These are phyloP conservation scores for Thamnidium elegans DNA, from an alignment of 192 early-diverging fungal genomes.

Conservation along the genomic window DNA sequence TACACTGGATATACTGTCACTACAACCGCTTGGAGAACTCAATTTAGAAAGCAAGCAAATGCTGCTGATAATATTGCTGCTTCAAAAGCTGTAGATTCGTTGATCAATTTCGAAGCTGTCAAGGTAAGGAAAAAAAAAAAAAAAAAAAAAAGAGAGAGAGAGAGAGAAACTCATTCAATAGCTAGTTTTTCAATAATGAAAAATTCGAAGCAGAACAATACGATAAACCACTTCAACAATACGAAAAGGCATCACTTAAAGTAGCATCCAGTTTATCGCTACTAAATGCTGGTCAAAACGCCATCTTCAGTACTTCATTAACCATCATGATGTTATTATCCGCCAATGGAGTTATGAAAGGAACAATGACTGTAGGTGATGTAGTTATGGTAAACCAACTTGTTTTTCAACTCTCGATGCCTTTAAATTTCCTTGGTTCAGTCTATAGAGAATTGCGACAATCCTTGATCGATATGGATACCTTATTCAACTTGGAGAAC, in stretches of 20 bases:
- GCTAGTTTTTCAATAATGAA: constrained; percentile 87
- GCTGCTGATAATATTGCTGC: constrained; percentile 95
- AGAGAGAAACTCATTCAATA: neutral
- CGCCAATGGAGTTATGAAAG: constrained; percentile 74
- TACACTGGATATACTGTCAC: constrained; percentile 86
- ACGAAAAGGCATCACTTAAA: constrained; percentile 92
- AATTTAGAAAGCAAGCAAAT: constrained; percentile 90
- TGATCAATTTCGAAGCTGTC: constrained; percentile 98
- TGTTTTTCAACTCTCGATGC: constrained; percentile 95
- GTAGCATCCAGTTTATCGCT: constrained; percentile 84
- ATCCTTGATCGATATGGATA: constrained; percentile 95
- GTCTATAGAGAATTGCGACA: constrained; percentile 97
- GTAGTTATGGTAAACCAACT: constrained; percentile 99
- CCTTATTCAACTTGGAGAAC: constrained; percentile 85
- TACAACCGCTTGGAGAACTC: constrained; percentile 83
- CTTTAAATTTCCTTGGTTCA: constrained; percentile 95
- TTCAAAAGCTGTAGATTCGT: constrained; percentile 88
- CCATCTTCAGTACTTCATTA: constrained; percentile 90
- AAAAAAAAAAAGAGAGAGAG: neutral
- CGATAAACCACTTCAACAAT: constrained; percentile 82
- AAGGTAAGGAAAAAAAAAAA: constrained; percentile 50
- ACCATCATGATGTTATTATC: constrained; percentile 97
- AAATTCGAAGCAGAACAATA: constrained; percentile 87
- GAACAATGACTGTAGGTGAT: constrained; percentile 90
- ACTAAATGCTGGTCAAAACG: constrained; percentile 93